Evolutionary conservation across 257 asterid genomes (phyloP).

Genomic region (Solanum pinnatisectum): DNA sequence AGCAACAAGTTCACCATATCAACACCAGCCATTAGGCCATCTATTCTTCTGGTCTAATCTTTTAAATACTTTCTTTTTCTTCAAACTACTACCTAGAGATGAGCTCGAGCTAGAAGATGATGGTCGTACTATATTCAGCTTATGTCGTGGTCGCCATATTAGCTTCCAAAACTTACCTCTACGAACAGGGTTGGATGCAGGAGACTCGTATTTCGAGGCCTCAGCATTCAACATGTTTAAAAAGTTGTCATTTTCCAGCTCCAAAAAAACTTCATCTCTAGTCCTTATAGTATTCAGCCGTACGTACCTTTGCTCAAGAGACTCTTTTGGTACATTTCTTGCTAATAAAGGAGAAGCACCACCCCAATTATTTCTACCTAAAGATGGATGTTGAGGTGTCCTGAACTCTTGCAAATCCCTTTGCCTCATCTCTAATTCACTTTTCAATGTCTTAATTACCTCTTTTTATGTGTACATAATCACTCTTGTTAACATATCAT

Average conservation of each 20-base stretch:
- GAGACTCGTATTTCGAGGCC: conserved; percentile 4
- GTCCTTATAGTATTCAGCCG: conserved; percentile 29
- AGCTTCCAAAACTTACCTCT: conserved; percentile 27
- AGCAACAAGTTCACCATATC: not conserved
- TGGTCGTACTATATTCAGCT: conserved; percentile 6
- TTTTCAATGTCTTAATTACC: not conserved
- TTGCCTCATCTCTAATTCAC: conserved; percentile 18
- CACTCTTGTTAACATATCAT: not conserved
- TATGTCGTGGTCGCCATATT: conserved; percentile 24
- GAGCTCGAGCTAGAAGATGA: not conserved
- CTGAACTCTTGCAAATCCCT: conserved; percentile 37
- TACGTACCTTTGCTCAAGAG: conserved; percentile 47
- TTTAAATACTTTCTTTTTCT: conserved; percentile 18
- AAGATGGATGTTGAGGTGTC: conserved; percentile 65
- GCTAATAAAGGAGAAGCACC: conserved; percentile 77
- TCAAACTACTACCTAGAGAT: conserved; percentile 10
- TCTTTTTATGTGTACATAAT: not conserved
- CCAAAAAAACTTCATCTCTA: conserved; percentile 28
- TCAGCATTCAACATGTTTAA: conserved; percentile 11
- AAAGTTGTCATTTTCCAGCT: conserved; percentile 22
- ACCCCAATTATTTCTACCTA: conserved; percentile 66
- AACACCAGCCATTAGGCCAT: conserved; percentile 89
- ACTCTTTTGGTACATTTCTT: conserved; percentile 44
- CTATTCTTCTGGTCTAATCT: conserved; percentile 33
- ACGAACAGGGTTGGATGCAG: conserved; percentile 6